phyloP scores from a whole-genome alignment of 495 filamentous ascomycete genomes.

The Durotheca rogersii region DNA sequence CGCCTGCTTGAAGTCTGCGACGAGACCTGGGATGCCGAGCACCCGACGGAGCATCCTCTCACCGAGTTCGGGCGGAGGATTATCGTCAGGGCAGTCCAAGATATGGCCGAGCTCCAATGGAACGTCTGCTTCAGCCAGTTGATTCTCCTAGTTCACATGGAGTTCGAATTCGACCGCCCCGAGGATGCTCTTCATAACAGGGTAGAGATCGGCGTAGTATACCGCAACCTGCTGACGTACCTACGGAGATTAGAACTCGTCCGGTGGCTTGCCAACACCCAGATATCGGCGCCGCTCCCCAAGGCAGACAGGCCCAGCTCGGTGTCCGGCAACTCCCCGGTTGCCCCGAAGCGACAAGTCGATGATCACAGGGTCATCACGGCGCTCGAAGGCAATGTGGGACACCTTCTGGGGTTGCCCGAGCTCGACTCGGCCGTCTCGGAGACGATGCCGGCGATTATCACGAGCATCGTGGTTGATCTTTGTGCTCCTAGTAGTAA shows the following conservation, averaged over 20 bases:
- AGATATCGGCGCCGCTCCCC: slow-evolving; percentile 43
- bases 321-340: slow-evolving; percentile 26
- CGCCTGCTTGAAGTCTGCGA: slow-evolving; percentile 41
- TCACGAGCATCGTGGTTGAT: slow-evolving; percentile 55
- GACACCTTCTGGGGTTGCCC: slow-evolving; percentile 51
- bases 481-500: slow-evolving; percentile 55
- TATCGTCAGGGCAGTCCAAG: slow-evolving; percentile 72
- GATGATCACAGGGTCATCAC: slow-evolving; percentile 48
- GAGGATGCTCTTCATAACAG: slow-evolving; percentile 59
- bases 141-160: slow-evolving; percentile 78
- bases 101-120: slow-evolving; percentile 67
- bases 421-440: slow-evolving; percentile 29
- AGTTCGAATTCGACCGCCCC: slow-evolving; percentile 69
- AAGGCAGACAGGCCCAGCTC: slow-evolving; percentile 39
- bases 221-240: slow-evolving; percentile 61
- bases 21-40: slow-evolving; percentile 28
- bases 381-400: slow-evolving; percentile 51
- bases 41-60: slow-evolving; percentile 48
- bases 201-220: slow-evolving; percentile 69
- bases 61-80: slow-evolving; percentile 72
- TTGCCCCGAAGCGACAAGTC: slow-evolving; percentile 32
- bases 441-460: slow-evolving; percentile 44
- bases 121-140: slow-evolving; percentile 77
- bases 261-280: slow-evolving; percentile 71
- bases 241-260: slow-evolving; percentile 76